A percentile compares a stretch with the other conserved stretches of the same genome.
Evolutionary conservation across 768 basidiomycete species (phyloP).

Genomic region (Boletus pseudopeckii): DNA sequence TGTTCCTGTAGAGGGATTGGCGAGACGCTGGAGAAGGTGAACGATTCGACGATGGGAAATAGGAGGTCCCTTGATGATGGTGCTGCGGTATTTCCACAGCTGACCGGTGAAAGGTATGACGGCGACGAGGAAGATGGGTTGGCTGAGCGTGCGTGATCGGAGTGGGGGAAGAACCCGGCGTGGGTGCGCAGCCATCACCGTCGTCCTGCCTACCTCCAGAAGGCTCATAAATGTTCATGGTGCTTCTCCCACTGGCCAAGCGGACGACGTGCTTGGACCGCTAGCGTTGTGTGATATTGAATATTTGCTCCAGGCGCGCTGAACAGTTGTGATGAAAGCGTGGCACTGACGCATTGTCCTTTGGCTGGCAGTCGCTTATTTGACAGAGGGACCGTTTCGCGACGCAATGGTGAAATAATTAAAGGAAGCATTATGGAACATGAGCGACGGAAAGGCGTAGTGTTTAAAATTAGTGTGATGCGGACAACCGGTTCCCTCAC

Average conservation of each 20-base stretch:
- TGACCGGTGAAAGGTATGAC: slow-evolving; percentile 59
- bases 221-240: slow-evolving; percentile 16
- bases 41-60: slow-evolving; percentile 44
- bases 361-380: background rate
- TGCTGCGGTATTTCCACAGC: slow-evolving; percentile 52
- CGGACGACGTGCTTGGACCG: background rate
- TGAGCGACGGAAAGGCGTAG: slow-evolving; percentile 4
- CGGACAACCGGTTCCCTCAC: slow-evolving; percentile 27
- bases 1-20: slow-evolving; percentile 43
- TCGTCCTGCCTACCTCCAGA: slow-evolving; percentile 26
- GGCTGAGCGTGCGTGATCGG: slow-evolving; percentile 29
- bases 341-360: background rate
- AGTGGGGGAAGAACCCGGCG: slow-evolving; percentile 42
- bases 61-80: slow-evolving; percentile 68
- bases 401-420: slow-evolving; percentile 1
- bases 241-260: background rate
- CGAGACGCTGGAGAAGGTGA: slow-evolving; percentile 46
- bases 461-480: background rate
- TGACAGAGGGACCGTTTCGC: background rate
- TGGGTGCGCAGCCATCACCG: slow-evolving; percentile 31
- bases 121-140: slow-evolving; percentile 39
- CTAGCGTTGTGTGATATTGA: background rate
- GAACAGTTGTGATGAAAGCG: background rate
- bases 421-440: slow-evolving; percentile 18
- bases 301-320: background rate